These are phyloP conservation scores for rapeseed (Brassica napus) DNA, from an alignment of 345 rosid genomes.

Conservation along the genomic window DNA sequence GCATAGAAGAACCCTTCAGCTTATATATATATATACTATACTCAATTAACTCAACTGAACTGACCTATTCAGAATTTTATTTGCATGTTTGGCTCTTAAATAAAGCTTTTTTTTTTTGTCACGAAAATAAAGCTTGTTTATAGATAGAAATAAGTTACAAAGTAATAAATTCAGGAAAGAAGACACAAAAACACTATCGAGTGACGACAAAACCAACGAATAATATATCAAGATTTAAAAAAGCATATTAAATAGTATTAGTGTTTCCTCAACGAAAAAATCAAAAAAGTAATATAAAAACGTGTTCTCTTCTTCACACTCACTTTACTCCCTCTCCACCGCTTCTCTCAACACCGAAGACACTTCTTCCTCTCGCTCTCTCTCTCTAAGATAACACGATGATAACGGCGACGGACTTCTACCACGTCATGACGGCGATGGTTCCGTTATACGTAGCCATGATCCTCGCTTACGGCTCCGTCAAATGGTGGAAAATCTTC, in stretches of 20 bases:
- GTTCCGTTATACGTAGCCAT: constrained; percentile 98
- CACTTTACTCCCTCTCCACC: constrained; percentile 18
- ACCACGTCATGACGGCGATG: constrained; percentile 99
- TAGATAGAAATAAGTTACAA: background rate
- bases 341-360: background rate
- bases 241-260: background rate
- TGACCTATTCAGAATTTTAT: background rate
- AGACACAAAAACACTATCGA: background rate
- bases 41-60: too few relatives aligned
- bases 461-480: constrained; percentile 94
- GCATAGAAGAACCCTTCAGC: too few relatives aligned
- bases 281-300: constrained; percentile 29
- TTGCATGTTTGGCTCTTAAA: background rate
- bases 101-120: background rate
- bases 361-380: constrained; percentile 10
- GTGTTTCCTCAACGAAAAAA: background rate
- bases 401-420: constrained; percentile 75
- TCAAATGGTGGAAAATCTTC: constrained; percentile 99
- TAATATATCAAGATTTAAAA: background rate
- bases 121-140: too few relatives aligned
- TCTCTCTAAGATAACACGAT: constrained; percentile 40
- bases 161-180: background rate
- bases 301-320: constrained; percentile 11
- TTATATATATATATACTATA: too few relatives aligned
- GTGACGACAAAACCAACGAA: background rate